Evolutionary conservation across 768 basidiomycete species (phyloP).

Genomic region (Tricholoma bakamatsutake): DNA sequence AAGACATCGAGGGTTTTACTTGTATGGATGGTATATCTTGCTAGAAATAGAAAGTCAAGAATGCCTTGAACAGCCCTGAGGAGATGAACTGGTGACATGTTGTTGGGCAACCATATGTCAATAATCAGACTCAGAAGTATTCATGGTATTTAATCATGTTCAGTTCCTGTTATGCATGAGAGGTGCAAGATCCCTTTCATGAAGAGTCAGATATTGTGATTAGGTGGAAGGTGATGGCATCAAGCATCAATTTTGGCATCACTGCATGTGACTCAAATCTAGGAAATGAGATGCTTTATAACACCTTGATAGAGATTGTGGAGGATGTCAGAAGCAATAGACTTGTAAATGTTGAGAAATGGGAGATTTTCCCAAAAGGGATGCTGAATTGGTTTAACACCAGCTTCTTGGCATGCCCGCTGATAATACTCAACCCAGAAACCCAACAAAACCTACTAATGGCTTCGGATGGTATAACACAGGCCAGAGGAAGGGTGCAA

Average conservation of each 20-base stretch:
- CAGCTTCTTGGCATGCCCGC: constrained; percentile 6
- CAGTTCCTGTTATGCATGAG: constrained; percentile 25
- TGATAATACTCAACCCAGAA: too few species aligned
- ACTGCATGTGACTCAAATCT: constrained; percentile 21
- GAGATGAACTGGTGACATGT: neutral
- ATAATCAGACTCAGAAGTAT: constrained; percentile 27
- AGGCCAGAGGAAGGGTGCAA: too few species aligned
- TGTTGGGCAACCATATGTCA: constrained; percentile 7
- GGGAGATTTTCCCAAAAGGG: constrained; percentile 24
- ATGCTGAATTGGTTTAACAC: constrained; percentile 19
- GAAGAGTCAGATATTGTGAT: constrained; percentile 29
- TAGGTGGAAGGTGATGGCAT: constrained; percentile 27
- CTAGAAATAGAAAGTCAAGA: constrained; percentile 1
- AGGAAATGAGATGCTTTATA: constrained; percentile 26
- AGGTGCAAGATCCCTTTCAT: constrained; percentile 29
- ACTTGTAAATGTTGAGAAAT: neutral
- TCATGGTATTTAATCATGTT: constrained; percentile 27
- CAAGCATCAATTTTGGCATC: constrained; percentile 31
- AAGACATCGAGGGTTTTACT: constrained; percentile 1
- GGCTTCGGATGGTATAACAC: too few species aligned
- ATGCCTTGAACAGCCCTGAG: neutral
- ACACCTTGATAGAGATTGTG: constrained; percentile 31
- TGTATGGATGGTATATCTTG: neutral
- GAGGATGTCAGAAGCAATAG: constrained; percentile 28
- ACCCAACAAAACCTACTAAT: too few species aligned